Conservation (phyloP, 208 protist species). For the Leishmania mexicana region DNA sequence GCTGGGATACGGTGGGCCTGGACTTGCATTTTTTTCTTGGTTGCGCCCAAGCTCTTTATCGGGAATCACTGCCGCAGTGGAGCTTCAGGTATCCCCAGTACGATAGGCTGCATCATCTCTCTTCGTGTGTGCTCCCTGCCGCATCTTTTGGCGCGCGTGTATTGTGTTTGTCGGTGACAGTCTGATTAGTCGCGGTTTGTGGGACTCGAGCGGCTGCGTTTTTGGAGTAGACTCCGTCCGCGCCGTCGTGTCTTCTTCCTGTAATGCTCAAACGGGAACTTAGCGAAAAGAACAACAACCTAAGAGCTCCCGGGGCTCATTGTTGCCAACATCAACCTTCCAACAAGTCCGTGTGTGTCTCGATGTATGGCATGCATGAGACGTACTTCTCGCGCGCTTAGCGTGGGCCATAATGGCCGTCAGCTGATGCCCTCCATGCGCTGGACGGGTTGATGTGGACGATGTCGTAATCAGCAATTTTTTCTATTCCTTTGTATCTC, state of each 20-base stretch:
- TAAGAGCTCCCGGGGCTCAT: background rate
- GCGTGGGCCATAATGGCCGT: background rate
- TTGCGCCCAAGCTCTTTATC: background rate
- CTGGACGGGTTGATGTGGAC: background rate
- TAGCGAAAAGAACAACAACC: background rate
- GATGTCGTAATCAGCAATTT: background rate
- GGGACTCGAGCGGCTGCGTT: background rate
- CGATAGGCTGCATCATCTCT: background rate
- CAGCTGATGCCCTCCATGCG: background rate
- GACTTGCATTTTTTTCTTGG: conserved; percentile 5
- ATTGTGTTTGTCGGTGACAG: background rate
- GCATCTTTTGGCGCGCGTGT: background rate
- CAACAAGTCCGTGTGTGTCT: background rate
- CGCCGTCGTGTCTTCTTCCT: background rate
- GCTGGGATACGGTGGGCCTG: background rate
- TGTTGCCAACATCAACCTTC: background rate
- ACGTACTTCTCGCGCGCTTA: background rate
- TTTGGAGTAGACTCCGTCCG: background rate
- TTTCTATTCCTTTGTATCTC: background rate
- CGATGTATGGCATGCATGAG: background rate
- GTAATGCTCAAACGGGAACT: conserved; percentile 1
- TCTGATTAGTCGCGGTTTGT: background rate
- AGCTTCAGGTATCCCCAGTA: background rate
- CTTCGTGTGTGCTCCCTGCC: background rate
- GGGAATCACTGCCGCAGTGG: background rate